Conservation (phyloP, 2,329 filamentous ascomycete species). For the Fusarium ambrosium region DNA sequence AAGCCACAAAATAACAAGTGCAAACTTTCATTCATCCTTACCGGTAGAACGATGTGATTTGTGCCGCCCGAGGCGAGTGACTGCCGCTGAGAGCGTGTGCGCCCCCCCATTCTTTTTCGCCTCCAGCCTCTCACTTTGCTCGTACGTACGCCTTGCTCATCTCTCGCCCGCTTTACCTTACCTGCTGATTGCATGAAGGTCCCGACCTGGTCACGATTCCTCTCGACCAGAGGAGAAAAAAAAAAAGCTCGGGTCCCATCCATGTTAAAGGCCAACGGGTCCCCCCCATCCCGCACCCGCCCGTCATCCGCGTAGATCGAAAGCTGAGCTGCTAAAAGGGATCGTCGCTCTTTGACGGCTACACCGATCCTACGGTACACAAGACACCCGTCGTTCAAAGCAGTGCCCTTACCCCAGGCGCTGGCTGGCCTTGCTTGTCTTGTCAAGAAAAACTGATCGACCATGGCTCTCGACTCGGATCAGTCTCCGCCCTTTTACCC, state of each 20-base stretch:
- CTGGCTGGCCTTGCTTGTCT: not conserved
- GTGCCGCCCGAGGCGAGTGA: not conserved
- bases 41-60: not conserved
- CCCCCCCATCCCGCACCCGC: not conserved
- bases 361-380: not conserved
- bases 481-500: constrained; percentile 41
- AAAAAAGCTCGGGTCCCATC: not conserved
- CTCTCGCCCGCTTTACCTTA: not conserved
- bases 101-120: not conserved
- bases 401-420: not conserved
- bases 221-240: not conserved
- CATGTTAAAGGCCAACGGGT: not conserved
- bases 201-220: not conserved
- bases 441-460: not conserved
- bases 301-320: not conserved
- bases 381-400: not conserved
- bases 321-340: not conserved
- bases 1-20: not conserved
- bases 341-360: not conserved
- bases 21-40: not conserved
- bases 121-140: not conserved
- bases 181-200: not conserved
- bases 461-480: constrained; percentile 22
- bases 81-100: not conserved
- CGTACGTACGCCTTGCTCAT: not conserved